Evolutionary conservation across 176 grass and related monocot genomes (phyloP).

Genomic region (Poa pratensis): DNA sequence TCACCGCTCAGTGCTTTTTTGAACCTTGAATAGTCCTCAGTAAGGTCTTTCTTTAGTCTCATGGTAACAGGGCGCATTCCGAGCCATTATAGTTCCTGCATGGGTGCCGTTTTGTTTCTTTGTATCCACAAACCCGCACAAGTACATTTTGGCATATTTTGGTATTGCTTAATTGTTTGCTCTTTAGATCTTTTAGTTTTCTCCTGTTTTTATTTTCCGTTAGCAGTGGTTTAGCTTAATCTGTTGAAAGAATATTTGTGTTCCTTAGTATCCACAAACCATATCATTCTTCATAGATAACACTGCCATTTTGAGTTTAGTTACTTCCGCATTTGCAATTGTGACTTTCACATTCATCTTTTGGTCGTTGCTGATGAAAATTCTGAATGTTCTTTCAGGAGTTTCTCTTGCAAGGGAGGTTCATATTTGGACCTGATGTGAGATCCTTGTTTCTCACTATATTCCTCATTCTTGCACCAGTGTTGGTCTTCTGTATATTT

Average conservation of each 20-base stretch:
- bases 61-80: background rate
- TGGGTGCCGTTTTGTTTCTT: background rate
- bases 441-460: slow-evolving; percentile 93
- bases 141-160: slow-evolving; percentile 4
- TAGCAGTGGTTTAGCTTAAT: background rate
- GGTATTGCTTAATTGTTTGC: background rate
- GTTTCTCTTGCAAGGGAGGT: slow-evolving; percentile 90
- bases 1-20: no score
- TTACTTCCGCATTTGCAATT: background rate
- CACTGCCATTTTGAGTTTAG: background rate
- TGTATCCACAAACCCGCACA: background rate
- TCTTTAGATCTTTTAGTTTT: background rate
- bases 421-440: slow-evolving; percentile 99
- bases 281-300: background rate
- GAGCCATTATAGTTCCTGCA: background rate
- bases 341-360: background rate
- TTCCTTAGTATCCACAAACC: background rate
- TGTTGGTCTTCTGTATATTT: slow-evolving; percentile 90
- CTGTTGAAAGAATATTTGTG: slow-evolving; percentile 11
- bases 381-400: slow-evolving; percentile 61
- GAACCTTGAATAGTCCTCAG: no score
- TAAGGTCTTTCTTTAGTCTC: background rate
- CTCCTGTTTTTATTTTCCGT: background rate
- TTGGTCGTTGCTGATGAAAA: background rate
- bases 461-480: slow-evolving; percentile 85